phyloP scores from a whole-genome alignment of 2,329 filamentous ascomycete species.

The Stenocarpella maydis region DNA sequence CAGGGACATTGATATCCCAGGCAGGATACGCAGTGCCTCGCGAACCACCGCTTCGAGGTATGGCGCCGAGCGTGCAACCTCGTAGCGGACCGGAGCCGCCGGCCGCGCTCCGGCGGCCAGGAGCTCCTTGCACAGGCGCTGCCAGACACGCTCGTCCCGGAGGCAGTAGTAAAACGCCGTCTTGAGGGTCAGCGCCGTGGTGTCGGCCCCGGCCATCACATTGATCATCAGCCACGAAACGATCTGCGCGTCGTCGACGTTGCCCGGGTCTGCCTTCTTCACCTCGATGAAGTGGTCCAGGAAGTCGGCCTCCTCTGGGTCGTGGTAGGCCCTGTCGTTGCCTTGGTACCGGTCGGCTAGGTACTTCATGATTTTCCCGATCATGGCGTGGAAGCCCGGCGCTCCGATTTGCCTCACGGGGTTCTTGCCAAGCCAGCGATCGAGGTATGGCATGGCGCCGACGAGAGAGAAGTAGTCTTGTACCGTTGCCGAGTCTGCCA shows the following conservation, averaged over 20 bases:
- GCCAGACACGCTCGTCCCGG: conserved; percentile 42
- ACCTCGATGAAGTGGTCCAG: conserved; percentile 52
- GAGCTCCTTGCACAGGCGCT: conserved; percentile 46
- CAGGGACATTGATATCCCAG: conserved; percentile 43
- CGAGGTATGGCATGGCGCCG: conserved; percentile 45
- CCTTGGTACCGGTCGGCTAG: conserved; percentile 43
- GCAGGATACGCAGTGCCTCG: conserved; percentile 51
- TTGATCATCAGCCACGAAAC: conserved; percentile 46
- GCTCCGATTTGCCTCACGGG: conserved; percentile 46
- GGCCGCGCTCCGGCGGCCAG: conserved; percentile 42
- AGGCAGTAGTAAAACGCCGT: conserved; percentile 50
- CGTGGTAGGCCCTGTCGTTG: conserved; percentile 41
- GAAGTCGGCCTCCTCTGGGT: conserved; percentile 45
- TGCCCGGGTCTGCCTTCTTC: conserved; percentile 37
- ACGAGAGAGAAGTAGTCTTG: conserved; percentile 44
- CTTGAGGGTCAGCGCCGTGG: conserved; percentile 46
- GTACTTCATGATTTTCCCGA: conserved; percentile 42
- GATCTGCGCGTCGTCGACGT: conserved; percentile 47
- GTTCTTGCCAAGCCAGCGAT: conserved; percentile 50
- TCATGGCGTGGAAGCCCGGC: conserved; percentile 43
- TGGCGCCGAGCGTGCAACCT: conserved; percentile 40
- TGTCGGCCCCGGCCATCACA: conserved; percentile 49
- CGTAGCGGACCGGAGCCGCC: conserved; percentile 38
- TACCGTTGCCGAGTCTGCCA: conserved; percentile 42
- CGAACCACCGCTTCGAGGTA: conserved; percentile 50